Percentiles rank a stretch among this genome's conserved stretches.
Conservation (phyloP, 768 basidiomycete genomes). For the Collybia nuda region DNA sequence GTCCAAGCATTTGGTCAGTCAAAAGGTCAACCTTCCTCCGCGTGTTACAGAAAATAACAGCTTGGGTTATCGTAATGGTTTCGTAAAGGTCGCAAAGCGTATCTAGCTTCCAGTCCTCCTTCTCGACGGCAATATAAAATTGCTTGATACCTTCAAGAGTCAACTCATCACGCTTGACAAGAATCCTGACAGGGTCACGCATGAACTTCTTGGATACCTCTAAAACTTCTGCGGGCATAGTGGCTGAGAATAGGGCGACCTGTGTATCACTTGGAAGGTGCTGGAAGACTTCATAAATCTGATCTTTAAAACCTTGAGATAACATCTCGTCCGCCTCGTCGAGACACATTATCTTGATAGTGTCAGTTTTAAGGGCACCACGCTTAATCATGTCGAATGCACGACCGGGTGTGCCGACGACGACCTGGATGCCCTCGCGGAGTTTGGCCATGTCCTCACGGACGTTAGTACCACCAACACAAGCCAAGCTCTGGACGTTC, state of each 20-base stretch:
- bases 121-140: conserved; percentile 99
- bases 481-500: conserved; percentile 96
- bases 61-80: conserved; percentile 98
- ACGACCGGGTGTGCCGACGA: conserved; percentile 96
- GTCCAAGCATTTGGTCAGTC: conserved; percentile 94
- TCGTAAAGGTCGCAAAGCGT: conserved; percentile 98
- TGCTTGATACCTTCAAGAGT: conserved; percentile 99
- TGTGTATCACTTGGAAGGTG: conserved; percentile 95
- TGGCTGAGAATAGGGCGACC: conserved; percentile 95
- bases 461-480: conserved; percentile 97
- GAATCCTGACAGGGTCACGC: conserved; percentile 94
- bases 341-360: conserved; percentile 93
- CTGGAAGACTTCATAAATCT: conserved; percentile 99
- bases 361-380: conserved; percentile 81
- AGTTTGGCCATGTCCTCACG: conserved; percentile 98
- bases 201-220: conserved; percentile 99
- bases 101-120: conserved; percentile 99
- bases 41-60: conserved; percentile 99
- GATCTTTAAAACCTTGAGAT: conserved; percentile 98
- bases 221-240: conserved; percentile 95
- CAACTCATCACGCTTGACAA: conserved; percentile 97
- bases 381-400: conserved; percentile 99
- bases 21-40: conserved; percentile 99
- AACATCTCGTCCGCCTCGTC: conserved; percentile 99
- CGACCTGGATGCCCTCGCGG: conserved; percentile 86